Evolutionary conservation across 495 filamentous ascomycete genomes (phyloP), one percentile per base, ranked within the genome.

Genomic region (Xylaria intraflava): DNA sequence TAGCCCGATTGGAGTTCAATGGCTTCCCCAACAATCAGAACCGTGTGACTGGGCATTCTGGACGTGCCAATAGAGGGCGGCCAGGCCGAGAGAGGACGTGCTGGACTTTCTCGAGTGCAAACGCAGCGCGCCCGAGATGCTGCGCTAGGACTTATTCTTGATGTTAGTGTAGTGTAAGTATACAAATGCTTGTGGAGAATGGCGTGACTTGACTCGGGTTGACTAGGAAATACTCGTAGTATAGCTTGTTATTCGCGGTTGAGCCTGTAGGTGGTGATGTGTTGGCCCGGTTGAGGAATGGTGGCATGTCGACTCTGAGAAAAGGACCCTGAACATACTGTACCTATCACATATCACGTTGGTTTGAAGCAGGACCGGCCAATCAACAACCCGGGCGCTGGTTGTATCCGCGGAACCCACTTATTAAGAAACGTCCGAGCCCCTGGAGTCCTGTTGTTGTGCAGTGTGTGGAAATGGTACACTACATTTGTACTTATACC

Each of bases 291-390:
- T 38, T 36, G 35, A 26, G 20, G 36, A 36, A 48, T 48, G 46
- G 46, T 29, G 46, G 46, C 31, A 38, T 38, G 35, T 38, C 35
- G 8, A 38, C 35, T 38, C 35, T 38, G 35, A 38, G 35, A 11
- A 38, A 16, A 38, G 12, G 33, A 49, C 46, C 46, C 46, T 35
- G 33, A 49, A 39, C n/a, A 24, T 17, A 16, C 35, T 38, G 22
- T 49, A 40, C 47, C 35, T 49, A 49, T 40, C 31, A 38, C 35
- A 38, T 49, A 49, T 40, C 47, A 49, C 47, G 47, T 49, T 49
- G 47, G 47, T 24, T 40, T 26, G 27, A 49, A 36, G n/a, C 33
- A 16, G 33, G 19, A 10, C 11, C 35, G 20, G 10, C 47, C 47
- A 49, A 49, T 40, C 17, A 46, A 39, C 20, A 27, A 22, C 5